Evolutionary conservation across 73 alveolate species (phyloP).

Genomic region (Tetrahymena borealis): DNA sequence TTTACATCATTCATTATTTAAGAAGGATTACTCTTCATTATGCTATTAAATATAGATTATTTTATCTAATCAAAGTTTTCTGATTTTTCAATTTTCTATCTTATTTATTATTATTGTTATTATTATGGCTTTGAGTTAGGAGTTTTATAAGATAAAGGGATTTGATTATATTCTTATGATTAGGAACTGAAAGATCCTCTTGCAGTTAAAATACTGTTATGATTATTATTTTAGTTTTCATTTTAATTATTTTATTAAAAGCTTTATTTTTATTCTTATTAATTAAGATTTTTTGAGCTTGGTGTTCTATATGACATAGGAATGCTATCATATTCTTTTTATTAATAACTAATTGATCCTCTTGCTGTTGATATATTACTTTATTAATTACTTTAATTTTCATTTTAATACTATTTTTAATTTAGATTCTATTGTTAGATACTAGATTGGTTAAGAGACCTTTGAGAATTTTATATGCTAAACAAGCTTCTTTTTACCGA

Average conservation of each 20-base stretch:
- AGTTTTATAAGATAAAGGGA: not conserved
- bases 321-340: not conserved
- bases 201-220: not conserved
- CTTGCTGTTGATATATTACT: not conserved
- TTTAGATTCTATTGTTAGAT: not conserved
- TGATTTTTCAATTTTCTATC: not conserved
- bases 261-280: no score
- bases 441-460: not conserved
- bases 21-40: not conserved
- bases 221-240: not conserved
- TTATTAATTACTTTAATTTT: not conserved
- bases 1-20: not conserved
- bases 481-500: not conserved
- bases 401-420: not conserved
- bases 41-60: not conserved
- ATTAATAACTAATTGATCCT: not conserved
- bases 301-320: not conserved
- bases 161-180: not conserved
- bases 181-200: not conserved
- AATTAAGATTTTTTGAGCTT: no score
- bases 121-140: not conserved
- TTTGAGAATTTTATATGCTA: not conserved
- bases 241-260: no score
- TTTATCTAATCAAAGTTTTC: not conserved
- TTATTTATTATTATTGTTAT: not conserved